Percentiles rank a stretch among this genome's conserved stretches.
These are phyloP conservation scores for Colletotrichum trifolii DNA, from an alignment of 2,329 filamentous ascomycete genomes.

Conservation along the genomic window DNA sequence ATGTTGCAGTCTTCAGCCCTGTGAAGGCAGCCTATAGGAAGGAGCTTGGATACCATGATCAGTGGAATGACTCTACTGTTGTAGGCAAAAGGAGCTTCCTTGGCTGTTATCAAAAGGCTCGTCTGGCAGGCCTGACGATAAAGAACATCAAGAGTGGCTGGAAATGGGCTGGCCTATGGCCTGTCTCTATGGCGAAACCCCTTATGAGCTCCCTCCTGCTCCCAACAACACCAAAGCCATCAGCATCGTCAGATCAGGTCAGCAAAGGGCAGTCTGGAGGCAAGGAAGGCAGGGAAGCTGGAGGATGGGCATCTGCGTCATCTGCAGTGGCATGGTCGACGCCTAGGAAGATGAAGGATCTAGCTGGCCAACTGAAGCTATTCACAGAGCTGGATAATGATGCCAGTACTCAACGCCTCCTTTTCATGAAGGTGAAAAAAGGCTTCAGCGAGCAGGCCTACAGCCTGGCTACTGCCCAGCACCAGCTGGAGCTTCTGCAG, in stretches of 20 bases:
- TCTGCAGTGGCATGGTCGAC: too few species aligned
- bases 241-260: not conserved
- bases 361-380: too few species aligned
- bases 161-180: not conserved
- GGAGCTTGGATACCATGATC: not conserved
- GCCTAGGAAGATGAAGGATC: too few species aligned
- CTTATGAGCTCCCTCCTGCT: constrained; percentile 4
- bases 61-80: not conserved
- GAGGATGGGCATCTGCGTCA: too few species aligned
- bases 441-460: too few species aligned
- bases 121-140: not conserved
- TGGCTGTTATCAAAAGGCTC: not conserved
- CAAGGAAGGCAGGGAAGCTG: not conserved
- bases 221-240: not conserved
- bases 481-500: too few species aligned
- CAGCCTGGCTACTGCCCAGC: too few species aligned
- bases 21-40: too few species aligned
- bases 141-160: not conserved
- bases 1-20: not conserved
- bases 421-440: too few species aligned
- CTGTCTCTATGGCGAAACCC: not conserved
- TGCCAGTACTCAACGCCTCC: too few species aligned
- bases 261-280: not conserved
- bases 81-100: not conserved
- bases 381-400: too few species aligned